Base-by-base conservation (phyloP, 768 basidiomycete genomes). In the Macrolepiota dolichaula region DNA sequence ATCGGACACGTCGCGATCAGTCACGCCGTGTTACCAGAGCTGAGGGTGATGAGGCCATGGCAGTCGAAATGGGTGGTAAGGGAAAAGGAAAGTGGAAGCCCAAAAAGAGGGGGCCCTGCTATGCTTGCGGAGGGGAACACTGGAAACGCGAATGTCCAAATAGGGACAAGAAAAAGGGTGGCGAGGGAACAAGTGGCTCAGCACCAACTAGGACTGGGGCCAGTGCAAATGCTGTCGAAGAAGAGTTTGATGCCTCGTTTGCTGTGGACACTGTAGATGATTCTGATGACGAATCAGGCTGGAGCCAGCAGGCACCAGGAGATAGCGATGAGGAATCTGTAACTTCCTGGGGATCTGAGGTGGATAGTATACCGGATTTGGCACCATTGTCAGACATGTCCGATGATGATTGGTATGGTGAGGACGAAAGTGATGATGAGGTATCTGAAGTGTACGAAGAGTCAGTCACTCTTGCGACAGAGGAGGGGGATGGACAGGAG, bases 121-220 rank as follows among this genome's bases (percentile, higher is more conserved):
- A 67, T 66, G 70, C 66, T 17, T 76, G 73, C 59, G 67, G 70
- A 2, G 59, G 66, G 22, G 71, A 68, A 1, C 73, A 76, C 49
- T 61, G 65, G 25, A 59, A 63, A n/a, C n/a, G 66, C 19, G 65
- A 73, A 11, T 73, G 72, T 57, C 68, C 50, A 13, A 9, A n/a
- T 12, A 63, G 64, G 51, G 60, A 51, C 32, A 60, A 56, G 51
- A 50, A 62, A 0, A 19, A 61, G 10, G 66, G 76, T 61, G 59
- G 76, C 2, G 9, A 42, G 29, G 51, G 51, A 52, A 52, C 3
- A 13, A 3, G 13, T 19, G 9, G 38, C 11, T 12, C 12, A 12
- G 9, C 17, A 38, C 25, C 50, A 24, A 27, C 25, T 11, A 52
- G 6, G 22, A 5, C 51, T 11, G 27, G 27, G 6, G 51, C 27